Conservation (phyloP, 176 grass and related monocot species). For the Zea luxurians region DNA sequence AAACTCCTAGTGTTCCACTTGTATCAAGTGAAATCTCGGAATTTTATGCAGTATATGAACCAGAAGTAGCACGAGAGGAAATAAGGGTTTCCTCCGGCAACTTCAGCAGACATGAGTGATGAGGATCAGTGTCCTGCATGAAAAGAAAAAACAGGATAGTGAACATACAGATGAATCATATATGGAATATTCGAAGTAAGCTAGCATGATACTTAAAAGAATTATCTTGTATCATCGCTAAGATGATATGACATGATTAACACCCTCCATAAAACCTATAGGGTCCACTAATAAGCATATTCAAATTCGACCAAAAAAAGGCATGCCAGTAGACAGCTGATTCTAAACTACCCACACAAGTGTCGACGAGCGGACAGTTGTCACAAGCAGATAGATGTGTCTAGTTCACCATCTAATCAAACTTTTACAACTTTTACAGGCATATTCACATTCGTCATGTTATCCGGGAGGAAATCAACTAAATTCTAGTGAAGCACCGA, state of each 20-base stretch:
- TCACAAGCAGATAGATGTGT: neutral
- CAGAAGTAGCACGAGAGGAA: conserved; percentile 71
- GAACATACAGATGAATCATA: neutral
- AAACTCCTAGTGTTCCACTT: conserved; percentile 49
- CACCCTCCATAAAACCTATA: neutral
- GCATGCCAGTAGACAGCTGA: neutral
- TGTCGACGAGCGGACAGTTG: neutral
- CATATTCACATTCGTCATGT: neutral
- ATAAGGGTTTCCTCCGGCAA: conserved; percentile 51
- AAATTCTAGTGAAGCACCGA: neutral
- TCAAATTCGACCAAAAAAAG: neutral
- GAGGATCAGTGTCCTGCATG: conserved; percentile 44
- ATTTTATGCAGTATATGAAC: conserved; percentile 73
- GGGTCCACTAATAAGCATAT: neutral
- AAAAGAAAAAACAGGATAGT: neutral
- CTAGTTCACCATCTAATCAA: neutral
- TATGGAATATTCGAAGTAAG: neutral
- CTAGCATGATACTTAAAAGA: neutral
- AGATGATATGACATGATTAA: neutral
- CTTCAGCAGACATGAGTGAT: conserved; percentile 64
- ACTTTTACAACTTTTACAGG: neutral
- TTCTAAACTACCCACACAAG: neutral
- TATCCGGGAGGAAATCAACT: neutral
- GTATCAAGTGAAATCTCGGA: conserved; percentile 68
- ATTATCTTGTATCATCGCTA: neutral